Evolutionary conservation across 257 asterid genomes (phyloP).

Genomic region (Leonotis leonurus): DNA sequence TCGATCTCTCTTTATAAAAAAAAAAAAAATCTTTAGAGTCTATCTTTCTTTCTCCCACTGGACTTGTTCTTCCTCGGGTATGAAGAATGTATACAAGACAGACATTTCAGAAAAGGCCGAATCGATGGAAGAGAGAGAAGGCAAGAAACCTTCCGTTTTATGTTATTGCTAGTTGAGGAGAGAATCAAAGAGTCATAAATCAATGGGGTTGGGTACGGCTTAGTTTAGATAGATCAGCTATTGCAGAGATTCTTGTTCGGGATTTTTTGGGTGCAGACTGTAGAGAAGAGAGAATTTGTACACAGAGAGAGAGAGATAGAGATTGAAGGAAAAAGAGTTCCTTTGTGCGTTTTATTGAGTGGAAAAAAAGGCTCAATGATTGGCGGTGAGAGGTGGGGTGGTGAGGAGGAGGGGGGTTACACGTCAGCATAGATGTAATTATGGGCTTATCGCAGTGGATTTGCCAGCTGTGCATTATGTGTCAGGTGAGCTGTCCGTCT

Average conservation of each 20-base stretch:
- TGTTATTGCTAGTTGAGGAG: neutral
- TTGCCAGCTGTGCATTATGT: conserved; percentile 47
- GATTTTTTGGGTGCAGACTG: neutral
- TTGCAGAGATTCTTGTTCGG: conserved; percentile 8
- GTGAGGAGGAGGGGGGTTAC: conserved; percentile 17
- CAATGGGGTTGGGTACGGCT: neutral
- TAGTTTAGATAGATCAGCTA: neutral
- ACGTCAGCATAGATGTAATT: conserved; percentile 44
- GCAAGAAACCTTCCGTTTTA: neutral
- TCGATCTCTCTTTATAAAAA: neutral
- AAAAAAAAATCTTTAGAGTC: too few species aligned
- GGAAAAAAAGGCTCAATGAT: conserved; percentile 22
- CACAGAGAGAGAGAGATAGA: neutral
- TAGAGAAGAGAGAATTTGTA: neutral
- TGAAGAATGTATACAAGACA: conserved; percentile 34
- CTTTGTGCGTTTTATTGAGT: conserved; percentile 19
- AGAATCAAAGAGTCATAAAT: conserved; percentile 5
- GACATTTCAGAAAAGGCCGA: conserved; percentile 12
- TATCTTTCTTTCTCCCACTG: conserved; percentile 74
- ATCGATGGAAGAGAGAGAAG: neutral
- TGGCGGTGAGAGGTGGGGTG: conserved; percentile 15
- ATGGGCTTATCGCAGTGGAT: conserved; percentile 32
- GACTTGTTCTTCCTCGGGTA: conserved; percentile 49
- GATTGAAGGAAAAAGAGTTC: neutral
- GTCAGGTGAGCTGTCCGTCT: conserved; percentile 27